phyloP scores from a whole-genome alignment of 148 eudicot genomes.

The Amaranthus palmeri region DNA sequence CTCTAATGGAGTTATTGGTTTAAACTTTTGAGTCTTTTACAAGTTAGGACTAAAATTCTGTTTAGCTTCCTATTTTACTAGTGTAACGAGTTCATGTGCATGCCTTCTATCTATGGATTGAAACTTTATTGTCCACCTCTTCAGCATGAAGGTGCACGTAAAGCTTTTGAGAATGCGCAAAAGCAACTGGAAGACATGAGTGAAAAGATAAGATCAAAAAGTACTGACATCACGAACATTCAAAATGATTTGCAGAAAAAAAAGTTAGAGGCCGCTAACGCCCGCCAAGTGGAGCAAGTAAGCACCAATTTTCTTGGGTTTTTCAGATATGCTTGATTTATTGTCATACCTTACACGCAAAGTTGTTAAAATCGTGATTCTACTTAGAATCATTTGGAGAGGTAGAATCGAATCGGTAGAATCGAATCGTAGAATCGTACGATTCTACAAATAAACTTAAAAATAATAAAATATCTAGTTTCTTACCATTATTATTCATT shows the following conservation, averaged over 20 bases:
- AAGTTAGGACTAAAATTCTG: not conserved
- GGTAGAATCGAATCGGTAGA: no score
- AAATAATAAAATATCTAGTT: no score
- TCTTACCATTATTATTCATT: no score
- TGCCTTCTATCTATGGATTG: not conserved
- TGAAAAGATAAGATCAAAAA: conserved; percentile 48
- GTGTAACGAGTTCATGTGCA: not conserved
- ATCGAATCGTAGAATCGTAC: no score
- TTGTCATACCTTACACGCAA: not conserved
- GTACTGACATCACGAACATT: conserved; percentile 36
- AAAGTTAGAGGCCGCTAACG: conserved; percentile 53
- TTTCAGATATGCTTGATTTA: not conserved
- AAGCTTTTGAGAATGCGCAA: conserved; percentile 72
- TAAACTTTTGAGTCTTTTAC: not conserved
- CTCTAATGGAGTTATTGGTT: not conserved
- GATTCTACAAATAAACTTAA: no score
- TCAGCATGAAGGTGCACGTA: conserved; percentile 79
- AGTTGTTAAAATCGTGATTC: no score
- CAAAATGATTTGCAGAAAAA: conserved; percentile 52
- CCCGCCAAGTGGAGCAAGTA: conserved; percentile 77
- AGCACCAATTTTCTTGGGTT: conserved; percentile 12
- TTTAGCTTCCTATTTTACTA: not conserved
- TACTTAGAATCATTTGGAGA: no score
- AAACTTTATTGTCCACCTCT: conserved; percentile 12
- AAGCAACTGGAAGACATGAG: conserved; percentile 59